phyloP scores from a whole-genome alignment of 2,329 filamentous ascomycete genomes.

The Neurospora sp. region DNA sequence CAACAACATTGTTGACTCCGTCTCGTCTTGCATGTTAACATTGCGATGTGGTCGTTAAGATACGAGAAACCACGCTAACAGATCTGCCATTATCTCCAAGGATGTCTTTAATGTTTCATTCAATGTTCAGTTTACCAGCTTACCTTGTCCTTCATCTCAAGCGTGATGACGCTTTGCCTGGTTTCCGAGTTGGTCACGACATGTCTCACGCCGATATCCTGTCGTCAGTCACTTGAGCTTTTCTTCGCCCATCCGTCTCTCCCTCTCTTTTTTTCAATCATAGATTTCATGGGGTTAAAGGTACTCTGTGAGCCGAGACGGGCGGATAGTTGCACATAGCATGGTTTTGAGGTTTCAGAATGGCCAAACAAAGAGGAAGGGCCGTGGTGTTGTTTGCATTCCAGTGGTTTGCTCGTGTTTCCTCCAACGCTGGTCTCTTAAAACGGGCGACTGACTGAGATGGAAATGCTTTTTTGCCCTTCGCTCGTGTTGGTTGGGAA shows the following conservation, averaged over 20 bases:
- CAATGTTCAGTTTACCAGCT: not conserved
- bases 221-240: not conserved
- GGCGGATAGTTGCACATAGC: not conserved
- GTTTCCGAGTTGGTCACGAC: not conserved
- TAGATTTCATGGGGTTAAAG: not conserved
- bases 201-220: not conserved
- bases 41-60: not conserved
- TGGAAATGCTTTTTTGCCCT: not conserved
- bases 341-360: not conserved
- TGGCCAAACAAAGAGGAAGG: not conserved
- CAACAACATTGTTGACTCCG: not conserved
- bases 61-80: not conserved
- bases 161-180: not conserved
- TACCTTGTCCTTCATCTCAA: not conserved
- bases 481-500: not conserved
- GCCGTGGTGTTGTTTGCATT: not conserved
- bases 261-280: not conserved
- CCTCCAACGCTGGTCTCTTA: not conserved
- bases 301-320: not conserved
- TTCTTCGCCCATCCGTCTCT: not conserved
- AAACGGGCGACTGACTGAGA: not conserved
- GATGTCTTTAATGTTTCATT: not conserved
- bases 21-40: not conserved
- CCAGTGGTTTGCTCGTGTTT: not conserved
- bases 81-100: not conserved